Conservation (phyloP, 2,329 filamentous ascomycete genomes). For the Sporothrix inflata region DNA sequence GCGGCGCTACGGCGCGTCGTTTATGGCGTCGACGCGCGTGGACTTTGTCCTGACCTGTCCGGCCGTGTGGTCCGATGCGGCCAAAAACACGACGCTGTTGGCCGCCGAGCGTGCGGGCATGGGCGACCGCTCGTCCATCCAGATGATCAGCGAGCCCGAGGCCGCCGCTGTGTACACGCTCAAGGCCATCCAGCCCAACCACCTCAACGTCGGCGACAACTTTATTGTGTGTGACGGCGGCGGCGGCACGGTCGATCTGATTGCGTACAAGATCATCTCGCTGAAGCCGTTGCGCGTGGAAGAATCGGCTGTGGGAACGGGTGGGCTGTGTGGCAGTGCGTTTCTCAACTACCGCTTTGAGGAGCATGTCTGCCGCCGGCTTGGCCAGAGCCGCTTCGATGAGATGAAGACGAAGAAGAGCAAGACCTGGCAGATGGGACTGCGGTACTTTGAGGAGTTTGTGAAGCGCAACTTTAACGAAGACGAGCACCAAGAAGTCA, state of each 20-base stretch:
- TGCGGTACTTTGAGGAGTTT: slow-evolving; percentile 82
- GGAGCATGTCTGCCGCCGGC: slow-evolving; percentile 69
- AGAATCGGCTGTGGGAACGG: slow-evolving; percentile 78
- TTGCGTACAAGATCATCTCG: slow-evolving; percentile 79
- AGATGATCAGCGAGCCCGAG: slow-evolving; percentile 81
- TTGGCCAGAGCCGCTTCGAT: slow-evolving; percentile 69
- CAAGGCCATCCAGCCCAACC: slow-evolving; percentile 76
- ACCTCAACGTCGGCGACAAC: slow-evolving; percentile 69
- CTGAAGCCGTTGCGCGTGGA: slow-evolving; percentile 72
- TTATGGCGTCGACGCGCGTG: slow-evolving; percentile 75
- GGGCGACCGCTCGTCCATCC: slow-evolving; percentile 69
- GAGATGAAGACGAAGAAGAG: slow-evolving; percentile 77
- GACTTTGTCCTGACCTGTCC: slow-evolving; percentile 82
- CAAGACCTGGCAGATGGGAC: slow-evolving; percentile 78
- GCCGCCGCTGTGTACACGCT: slow-evolving; percentile 79
- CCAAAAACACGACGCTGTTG: slow-evolving; percentile 80
- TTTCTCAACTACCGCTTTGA: slow-evolving; percentile 83
- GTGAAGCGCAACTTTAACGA: slow-evolving; percentile 84
- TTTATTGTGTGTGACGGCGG: slow-evolving; percentile 67
- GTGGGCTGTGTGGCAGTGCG: slow-evolving; percentile 75
- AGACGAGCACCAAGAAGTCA: slow-evolving; percentile 75
- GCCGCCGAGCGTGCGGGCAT: slow-evolving; percentile 79
- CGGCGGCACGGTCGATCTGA: slow-evolving; percentile 72
- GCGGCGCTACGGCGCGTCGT: slow-evolving; percentile 74
- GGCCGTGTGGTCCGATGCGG: slow-evolving; percentile 81